These are phyloP conservation scores for Hypholoma sublateritium DNA, from an alignment of 768 basidiomycete genomes.

Conservation along the genomic window DNA sequence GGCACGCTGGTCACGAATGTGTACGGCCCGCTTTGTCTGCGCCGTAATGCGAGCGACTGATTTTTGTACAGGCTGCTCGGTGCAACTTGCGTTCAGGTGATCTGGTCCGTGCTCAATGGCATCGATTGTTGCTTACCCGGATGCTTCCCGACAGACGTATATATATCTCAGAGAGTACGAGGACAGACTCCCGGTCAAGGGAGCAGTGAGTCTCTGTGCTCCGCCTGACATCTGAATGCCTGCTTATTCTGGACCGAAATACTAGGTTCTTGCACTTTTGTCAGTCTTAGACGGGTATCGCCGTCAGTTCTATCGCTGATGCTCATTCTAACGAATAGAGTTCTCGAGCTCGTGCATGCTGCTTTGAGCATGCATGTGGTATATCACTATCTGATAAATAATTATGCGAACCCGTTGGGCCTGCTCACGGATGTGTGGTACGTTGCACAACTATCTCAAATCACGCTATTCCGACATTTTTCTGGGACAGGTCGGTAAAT, in stretches of 20 bases:
- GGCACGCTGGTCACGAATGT: constrained; percentile 2
- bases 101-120: background rate
- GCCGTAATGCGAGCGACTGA: background rate
- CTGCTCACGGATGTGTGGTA: constrained; percentile 4
- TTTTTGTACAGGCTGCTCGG: constrained; percentile 1
- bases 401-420: background rate
- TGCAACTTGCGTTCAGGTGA: constrained; percentile 6
- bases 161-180: background rate
- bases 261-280: constrained; percentile 2
- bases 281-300: background rate
- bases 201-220: background rate
- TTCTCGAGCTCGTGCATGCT: constrained; percentile 1
- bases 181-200: background rate
- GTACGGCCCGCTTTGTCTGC: background rate
- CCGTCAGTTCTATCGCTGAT: background rate
- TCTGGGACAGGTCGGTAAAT: constrained; percentile 2
- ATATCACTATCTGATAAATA: constrained; percentile 5
- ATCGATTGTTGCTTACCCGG: background rate
- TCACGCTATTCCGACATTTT: background rate
- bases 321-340: no score
- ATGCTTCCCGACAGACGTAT: background rate
- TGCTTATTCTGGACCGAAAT: background rate
- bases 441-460: background rate
- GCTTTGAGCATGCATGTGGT: constrained; percentile 8
- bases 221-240: no score